Conservation (phyloP, 2,329 filamentous ascomycete species). For the Zymoseptoria pseudotritici region DNA sequence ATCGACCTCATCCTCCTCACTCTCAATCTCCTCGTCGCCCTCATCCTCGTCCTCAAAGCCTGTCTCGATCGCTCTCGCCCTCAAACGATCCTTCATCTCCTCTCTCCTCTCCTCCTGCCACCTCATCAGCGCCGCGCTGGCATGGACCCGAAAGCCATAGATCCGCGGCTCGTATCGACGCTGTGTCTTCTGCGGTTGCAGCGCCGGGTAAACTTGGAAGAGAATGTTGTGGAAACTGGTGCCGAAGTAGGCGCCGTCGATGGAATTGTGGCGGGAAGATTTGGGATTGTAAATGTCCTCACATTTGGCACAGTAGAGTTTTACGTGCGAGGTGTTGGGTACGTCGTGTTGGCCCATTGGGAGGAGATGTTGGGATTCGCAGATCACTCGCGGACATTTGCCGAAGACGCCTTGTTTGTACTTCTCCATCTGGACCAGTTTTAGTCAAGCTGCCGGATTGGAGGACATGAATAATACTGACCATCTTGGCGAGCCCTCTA, state of each 20-base stretch:
- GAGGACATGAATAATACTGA: slow-evolving; percentile 39
- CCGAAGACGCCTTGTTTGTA: slow-evolving; percentile 98
- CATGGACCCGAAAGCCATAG: slow-evolving; percentile 94
- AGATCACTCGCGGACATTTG: slow-evolving; percentile 94
- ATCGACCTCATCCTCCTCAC: slow-evolving; percentile 51
- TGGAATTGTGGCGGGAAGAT: slow-evolving; percentile 86
- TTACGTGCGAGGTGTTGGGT: slow-evolving; percentile 80
- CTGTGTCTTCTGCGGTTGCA: slow-evolving; percentile 78
- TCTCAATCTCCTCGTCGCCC: slow-evolving; percentile 53
- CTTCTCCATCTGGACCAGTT: slow-evolving; percentile 72
- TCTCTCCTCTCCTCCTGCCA: slow-evolving; percentile 83
- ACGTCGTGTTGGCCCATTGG: slow-evolving; percentile 92
- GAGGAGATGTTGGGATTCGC: slow-evolving; percentile 83
- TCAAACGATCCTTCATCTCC: slow-evolving; percentile 71
- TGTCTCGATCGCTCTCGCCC: slow-evolving; percentile 61
- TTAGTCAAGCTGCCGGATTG: slow-evolving; percentile 1
- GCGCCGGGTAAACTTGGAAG: slow-evolving; percentile 91
- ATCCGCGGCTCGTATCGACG: slow-evolving; percentile 83
- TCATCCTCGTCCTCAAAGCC: slow-evolving; percentile 67
- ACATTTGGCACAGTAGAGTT: slow-evolving; percentile 94
- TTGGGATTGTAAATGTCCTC: slow-evolving; percentile 99
- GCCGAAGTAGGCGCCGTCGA: slow-evolving; percentile 97
- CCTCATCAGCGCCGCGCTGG: slow-evolving; percentile 73
- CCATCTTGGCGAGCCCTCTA: slow-evolving; percentile 90
- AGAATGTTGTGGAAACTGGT: slow-evolving; percentile 98